These are phyloP conservation scores for Cucurbita moschata DNA, from an alignment of 306 rosid species.

Conservation along the genomic window DNA sequence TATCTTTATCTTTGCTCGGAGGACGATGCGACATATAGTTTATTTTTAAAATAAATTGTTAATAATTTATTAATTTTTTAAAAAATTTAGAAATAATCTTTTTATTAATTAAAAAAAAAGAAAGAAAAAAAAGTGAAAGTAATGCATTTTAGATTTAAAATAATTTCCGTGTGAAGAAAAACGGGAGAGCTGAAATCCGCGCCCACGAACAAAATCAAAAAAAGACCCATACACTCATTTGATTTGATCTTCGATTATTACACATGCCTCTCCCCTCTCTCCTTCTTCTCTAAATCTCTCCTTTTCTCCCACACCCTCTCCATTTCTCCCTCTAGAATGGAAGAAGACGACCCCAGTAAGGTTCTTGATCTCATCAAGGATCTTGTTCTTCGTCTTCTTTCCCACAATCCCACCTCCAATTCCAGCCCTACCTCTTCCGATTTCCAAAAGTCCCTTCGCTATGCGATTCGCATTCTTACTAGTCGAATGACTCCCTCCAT, in stretches of 20 bases:
- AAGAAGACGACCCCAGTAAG: conserved; percentile 76
- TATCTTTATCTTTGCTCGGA: too few relatives aligned
- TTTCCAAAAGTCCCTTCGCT: conserved; percentile 54
- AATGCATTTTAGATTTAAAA: too few relatives aligned
- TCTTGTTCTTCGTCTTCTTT: conserved; percentile 53
- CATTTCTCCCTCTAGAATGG: conserved; percentile 24
- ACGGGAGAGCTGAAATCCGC: not conserved
- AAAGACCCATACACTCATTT: not conserved
- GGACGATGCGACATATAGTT: too few relatives aligned
- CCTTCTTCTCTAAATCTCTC: not conserved
- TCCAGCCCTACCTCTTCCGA: conserved; percentile 34
- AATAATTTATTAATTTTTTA: too few relatives aligned
- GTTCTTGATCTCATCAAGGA: conserved; percentile 74
- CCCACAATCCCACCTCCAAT: conserved; percentile 28
- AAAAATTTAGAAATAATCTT: too few relatives aligned
- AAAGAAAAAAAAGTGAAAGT: too few relatives aligned
- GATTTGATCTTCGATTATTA: not conserved
- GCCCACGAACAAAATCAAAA: not conserved
- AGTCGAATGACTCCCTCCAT: conserved; percentile 65
- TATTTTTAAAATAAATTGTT: too few relatives aligned
- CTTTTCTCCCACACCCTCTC: not conserved
- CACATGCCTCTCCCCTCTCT: not conserved
- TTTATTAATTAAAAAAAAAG: too few relatives aligned
- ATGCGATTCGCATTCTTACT: conserved; percentile 72
- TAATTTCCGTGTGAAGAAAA: too few relatives aligned